Evolutionary conservation across 371 early-diverging fungal species (phyloP).

Genomic region (Furculomyces boomerangus): DNA sequence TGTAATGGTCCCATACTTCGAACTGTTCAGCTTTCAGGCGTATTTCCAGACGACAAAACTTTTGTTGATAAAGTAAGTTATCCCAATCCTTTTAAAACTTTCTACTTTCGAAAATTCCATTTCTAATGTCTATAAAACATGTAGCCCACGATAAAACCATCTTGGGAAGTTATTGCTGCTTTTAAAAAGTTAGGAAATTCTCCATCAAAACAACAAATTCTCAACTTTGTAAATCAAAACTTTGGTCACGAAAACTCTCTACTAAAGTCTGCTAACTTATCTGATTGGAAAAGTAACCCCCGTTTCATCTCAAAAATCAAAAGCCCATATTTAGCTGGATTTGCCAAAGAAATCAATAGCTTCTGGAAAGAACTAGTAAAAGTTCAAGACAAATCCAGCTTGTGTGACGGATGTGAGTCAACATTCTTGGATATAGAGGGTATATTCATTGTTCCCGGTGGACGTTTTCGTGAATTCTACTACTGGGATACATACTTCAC

Average conservation of each 20-base stretch:
- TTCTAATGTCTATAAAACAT: background rate
- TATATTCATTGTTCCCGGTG: conserved; percentile 78
- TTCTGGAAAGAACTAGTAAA: conserved; percentile 43
- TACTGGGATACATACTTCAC: conserved; percentile 87
- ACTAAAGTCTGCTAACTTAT: conserved; percentile 14
- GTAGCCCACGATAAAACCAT: conserved; percentile 36
- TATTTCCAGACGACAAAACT: conserved; percentile 52
- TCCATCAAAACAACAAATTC: conserved; percentile 25
- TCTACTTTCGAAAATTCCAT: background rate
- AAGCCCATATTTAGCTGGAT: conserved; percentile 30
- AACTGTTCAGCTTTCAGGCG: conserved; percentile 33
- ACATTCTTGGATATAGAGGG: conserved; percentile 32
- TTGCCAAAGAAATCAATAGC: conserved; percentile 28
- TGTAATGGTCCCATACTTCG: conserved; percentile 44
- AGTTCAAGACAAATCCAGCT: conserved; percentile 22
- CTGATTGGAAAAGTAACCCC: conserved; percentile 19
- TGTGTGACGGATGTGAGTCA: conserved; percentile 35
- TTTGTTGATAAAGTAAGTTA: conserved; percentile 25
- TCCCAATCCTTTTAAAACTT: background rate
- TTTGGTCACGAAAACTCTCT: conserved; percentile 35
- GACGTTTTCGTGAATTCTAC: conserved; percentile 75
- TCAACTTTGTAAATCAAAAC: conserved; percentile 34
- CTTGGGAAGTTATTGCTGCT: conserved; percentile 27
- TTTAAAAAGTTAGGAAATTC: conserved; percentile 32
- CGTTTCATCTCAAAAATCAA: conserved; percentile 28